phyloP scores from a whole-genome alignment of 148 eudicot genomes.

The Vaccinium corymbosum region DNA sequence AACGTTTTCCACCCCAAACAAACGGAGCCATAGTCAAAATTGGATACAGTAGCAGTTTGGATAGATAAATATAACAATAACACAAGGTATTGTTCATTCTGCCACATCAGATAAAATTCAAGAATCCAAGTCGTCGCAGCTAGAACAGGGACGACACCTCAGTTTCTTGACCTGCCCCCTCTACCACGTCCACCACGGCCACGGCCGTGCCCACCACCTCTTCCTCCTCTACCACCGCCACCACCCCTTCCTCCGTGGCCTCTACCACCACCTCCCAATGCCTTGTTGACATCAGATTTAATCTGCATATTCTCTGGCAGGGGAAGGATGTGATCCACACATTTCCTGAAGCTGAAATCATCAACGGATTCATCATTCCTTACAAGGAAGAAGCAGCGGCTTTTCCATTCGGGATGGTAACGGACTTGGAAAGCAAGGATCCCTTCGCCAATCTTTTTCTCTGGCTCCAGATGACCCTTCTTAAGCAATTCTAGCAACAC shows the following conservation, averaged over 20 bases:
- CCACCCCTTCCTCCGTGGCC: slow-evolving; percentile 41
- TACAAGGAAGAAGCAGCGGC: slow-evolving; percentile 80
- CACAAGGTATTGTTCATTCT: background rate
- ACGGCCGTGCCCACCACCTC: slow-evolving; percentile 40
- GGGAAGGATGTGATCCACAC: slow-evolving; percentile 85
- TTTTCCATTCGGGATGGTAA: slow-evolving; percentile 63
- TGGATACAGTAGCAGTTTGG: background rate
- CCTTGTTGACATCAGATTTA: slow-evolving; percentile 57
- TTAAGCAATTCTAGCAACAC: slow-evolving; percentile 70
- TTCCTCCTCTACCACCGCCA: slow-evolving; percentile 32
- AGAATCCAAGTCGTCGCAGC: background rate
- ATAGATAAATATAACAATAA: background rate
- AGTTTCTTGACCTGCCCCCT: slow-evolving; percentile 56
- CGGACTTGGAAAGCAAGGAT: slow-evolving; percentile 66
- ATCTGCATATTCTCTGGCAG: slow-evolving; percentile 81
- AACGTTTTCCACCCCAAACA: no score
- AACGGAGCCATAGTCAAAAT: background rate
- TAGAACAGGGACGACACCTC: slow-evolving; percentile 5
- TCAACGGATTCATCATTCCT: slow-evolving; percentile 65
- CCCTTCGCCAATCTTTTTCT: slow-evolving; percentile 69
- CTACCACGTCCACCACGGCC: slow-evolving; percentile 67
- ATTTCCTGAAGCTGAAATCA: slow-evolving; percentile 96
- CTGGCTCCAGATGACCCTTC: slow-evolving; percentile 77
- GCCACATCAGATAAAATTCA: background rate
- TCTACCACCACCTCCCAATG: slow-evolving; percentile 45